phyloP scores from a whole-genome alignment of 2,329 filamentous ascomycete species.

The Teratosphaeriaceae sp. region DNA sequence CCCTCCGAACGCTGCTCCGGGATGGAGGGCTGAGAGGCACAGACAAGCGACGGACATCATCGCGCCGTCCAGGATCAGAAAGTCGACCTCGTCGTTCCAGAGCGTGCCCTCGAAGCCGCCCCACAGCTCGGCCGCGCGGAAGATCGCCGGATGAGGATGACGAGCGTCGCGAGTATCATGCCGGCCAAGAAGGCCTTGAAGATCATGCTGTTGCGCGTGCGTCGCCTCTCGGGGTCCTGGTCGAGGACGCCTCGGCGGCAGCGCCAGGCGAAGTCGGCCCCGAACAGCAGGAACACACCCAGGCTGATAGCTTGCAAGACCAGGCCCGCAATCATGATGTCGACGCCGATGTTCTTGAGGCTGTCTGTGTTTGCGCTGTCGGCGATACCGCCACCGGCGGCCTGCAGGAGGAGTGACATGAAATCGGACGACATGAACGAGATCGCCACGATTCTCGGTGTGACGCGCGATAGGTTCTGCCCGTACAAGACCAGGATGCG shows the following conservation, averaged over 20 bases:
- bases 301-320: conserved; percentile 49
- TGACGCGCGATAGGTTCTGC: conserved; percentile 19
- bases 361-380: conserved; percentile 39
- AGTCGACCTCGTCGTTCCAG: conserved; percentile 43
- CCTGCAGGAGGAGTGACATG: conserved; percentile 50
- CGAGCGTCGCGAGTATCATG: conserved; percentile 49
- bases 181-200: conserved; percentile 51
- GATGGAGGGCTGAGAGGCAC: conserved; percentile 43
- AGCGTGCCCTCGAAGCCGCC: conserved; percentile 56
- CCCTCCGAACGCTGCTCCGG: conserved; percentile 29
- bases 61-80: conserved; percentile 47
- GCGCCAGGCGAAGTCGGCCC: conserved; percentile 26
- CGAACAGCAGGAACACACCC: conserved; percentile 38
- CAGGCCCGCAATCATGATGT: conserved; percentile 53
- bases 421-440: conserved; percentile 53
- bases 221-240: conserved; percentile 13
- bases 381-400: conserved; percentile 51
- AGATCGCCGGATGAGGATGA: conserved; percentile 57
- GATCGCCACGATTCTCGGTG: conserved; percentile 38
- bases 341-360: conserved; percentile 40
- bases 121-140: conserved; percentile 59
- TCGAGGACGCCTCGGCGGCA: conserved; percentile 11
- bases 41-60: conserved; percentile 46
- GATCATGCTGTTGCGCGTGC: conserved; percentile 34
- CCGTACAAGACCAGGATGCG: conserved; percentile 53